phyloP scores from a whole-genome alignment of 2,329 filamentous ascomycete genomes.

The Nemania serpens region DNA sequence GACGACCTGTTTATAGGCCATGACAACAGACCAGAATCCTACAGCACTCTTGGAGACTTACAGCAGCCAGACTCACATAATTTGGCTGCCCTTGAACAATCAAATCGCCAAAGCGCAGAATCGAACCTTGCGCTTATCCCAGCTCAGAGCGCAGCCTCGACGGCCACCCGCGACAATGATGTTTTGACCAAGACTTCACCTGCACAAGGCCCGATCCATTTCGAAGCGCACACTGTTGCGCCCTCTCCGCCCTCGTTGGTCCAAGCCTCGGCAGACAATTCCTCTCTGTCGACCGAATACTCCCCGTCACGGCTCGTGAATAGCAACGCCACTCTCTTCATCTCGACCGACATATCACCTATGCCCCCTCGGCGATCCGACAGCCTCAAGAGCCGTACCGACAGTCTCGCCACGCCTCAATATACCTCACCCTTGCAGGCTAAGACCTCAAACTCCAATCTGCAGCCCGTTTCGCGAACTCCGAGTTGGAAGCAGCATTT shows the following conservation, averaged over 20 bases:
- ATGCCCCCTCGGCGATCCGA: slow-evolving; percentile 37
- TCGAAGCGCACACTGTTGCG: slow-evolving; percentile 47
- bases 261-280: slow-evolving; percentile 24
- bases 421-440: slow-evolving; percentile 43
- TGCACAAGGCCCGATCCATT: slow-evolving; percentile 39
- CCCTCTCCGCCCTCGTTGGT: slow-evolving; percentile 43
- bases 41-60: slow-evolving; percentile 19
- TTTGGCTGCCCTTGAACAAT: slow-evolving; percentile 32
- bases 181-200: slow-evolving; percentile 24
- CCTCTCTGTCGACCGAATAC: slow-evolving; percentile 27
- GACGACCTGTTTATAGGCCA: slow-evolving; percentile 35
- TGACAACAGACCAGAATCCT: slow-evolving; percentile 27
- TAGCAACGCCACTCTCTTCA: slow-evolving; percentile 40
- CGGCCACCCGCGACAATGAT: slow-evolving; percentile 13
- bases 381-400: slow-evolving; percentile 45
- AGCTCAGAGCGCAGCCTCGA: slow-evolving; percentile 22
- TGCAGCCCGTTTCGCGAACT: slow-evolving; percentile 61
- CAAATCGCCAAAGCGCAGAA: slow-evolving; percentile 37
- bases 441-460: slow-evolving; percentile 50
- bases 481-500: slow-evolving; percentile 65
- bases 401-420: slow-evolving; percentile 40
- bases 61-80: slow-evolving; percentile 30
- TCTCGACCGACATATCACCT: slow-evolving; percentile 46
- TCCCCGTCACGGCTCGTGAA: slow-evolving; percentile 29
- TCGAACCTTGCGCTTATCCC: slow-evolving; percentile 31